Evolutionary conservation across 2,329 filamentous ascomycete species (phyloP).

Genomic region (Ustulina deusta): DNA sequence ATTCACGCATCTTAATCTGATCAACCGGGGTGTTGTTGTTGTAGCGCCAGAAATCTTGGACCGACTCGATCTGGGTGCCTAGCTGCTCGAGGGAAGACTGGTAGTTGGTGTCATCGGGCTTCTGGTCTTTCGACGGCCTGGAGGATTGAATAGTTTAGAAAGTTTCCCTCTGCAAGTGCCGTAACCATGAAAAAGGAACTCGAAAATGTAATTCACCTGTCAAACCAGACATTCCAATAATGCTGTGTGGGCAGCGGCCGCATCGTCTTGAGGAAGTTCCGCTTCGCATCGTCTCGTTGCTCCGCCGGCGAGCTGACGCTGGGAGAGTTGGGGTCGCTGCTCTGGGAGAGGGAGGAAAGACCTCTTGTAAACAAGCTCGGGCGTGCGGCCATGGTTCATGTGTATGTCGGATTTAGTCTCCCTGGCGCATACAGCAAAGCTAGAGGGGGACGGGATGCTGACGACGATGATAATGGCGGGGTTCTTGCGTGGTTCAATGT

Average conservation of each 20-base stretch:
- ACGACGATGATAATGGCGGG: conserved; percentile 34
- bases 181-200: not conserved
- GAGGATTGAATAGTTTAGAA: conserved; percentile 17
- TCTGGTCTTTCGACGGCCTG: conserved; percentile 61
- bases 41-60: conserved; percentile 88
- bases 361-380: conserved; percentile 72
- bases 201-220: conserved; percentile 59
- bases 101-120: conserved; percentile 60
- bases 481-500: conserved; percentile 34
- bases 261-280: conserved; percentile 82
- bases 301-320: conserved; percentile 76
- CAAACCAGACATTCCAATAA: conserved; percentile 81
- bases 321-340: conserved; percentile 68
- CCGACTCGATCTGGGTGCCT: conserved; percentile 76
- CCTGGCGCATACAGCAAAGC: conserved; percentile 20
- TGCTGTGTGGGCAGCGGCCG: conserved; percentile 81
- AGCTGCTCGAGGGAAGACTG: conserved; percentile 71
- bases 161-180: not conserved
- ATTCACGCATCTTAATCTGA: conserved; percentile 80
- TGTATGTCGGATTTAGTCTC: conserved; percentile 18
- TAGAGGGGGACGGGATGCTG: not conserved
- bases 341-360: conserved; percentile 71
- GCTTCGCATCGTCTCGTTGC: conserved; percentile 82
- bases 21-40: conserved; percentile 84
- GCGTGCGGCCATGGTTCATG: conserved; percentile 64